Conservation (phyloP, 768 basidiomycete genomes). For the Russula brevipes region DNA sequence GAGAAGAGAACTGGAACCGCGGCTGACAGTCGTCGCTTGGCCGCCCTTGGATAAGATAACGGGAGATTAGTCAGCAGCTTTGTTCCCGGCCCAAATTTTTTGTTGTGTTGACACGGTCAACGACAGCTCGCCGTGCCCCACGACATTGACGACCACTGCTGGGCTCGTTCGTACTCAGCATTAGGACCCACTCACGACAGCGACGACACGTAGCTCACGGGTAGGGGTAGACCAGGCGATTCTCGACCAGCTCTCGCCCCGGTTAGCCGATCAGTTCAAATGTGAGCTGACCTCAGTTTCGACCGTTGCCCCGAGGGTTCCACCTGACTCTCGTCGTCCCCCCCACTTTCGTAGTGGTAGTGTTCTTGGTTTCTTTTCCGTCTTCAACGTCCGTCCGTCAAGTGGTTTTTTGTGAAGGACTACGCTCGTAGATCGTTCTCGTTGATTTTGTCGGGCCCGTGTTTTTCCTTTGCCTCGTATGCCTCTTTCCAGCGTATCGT, state of each 20-base stretch:
- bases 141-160: constrained; percentile 13
- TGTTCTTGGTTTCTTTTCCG: not conserved
- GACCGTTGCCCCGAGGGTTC: not conserved
- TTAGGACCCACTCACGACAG: constrained; percentile 9
- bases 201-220: not conserved
- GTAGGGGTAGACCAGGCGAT: not conserved
- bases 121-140: constrained; percentile 8
- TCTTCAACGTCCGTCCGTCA: not conserved
- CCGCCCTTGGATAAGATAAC: not conserved
- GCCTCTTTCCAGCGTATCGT: not conserved
- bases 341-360: not conserved
- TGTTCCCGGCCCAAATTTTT: not conserved
- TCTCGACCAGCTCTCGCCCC: not conserved
- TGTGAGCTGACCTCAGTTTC: constrained; percentile 11
- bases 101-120: not conserved
- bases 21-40: not conserved
- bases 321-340: not conserved
- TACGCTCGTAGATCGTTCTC: not conserved
- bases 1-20: not conserved
- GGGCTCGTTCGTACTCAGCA: not conserved
- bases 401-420: not conserved
- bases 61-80: constrained; percentile 5
- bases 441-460: not conserved
- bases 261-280: not conserved
- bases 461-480: not conserved